Base-by-base conservation (phyloP, 2,329 filamentous ascomycete species). In the Diaporthe longicolla region DNA sequence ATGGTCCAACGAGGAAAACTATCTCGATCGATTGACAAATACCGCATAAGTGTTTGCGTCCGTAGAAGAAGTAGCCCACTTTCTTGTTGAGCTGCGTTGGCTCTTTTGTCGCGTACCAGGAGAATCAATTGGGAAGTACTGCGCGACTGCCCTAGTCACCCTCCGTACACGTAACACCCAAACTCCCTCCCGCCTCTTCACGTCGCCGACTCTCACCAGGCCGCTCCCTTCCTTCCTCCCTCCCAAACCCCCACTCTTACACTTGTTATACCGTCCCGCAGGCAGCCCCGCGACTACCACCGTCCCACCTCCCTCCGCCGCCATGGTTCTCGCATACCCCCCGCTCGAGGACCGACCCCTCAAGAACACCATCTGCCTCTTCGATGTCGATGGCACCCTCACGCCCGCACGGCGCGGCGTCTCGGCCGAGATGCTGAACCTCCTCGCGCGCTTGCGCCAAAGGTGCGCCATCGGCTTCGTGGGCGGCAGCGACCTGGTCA, bases 311-410 rank as follows among this genome's bases (percentile, higher is more conserved):
- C 58, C 63, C 52, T 8, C 48, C 29, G 32, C n/a, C 45, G 37
- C 32, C 78, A 89, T 89, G 87, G 83, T 83, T 76, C 82, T 85
- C 77, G 79, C 82, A 54, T 94, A 92, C 85, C 93, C 95, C 73
- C 90, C 95, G 76, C 91, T 98, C 78, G 90, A 93, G 82, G 89
- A 96, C 80, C 94, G 97, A 78, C 94, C 94, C 57, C 86, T 98
- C 84, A 94, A 95, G 87, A 95, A 97, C 89, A 98, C 96, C 77
- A 94, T 99, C 84, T 92, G 91, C 81, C 93, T 99, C 77, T 99
- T 99, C 85, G 97, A 99, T 85, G 97, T 99, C 75, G 97, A 99
- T 83, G 94, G 91, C 81, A 98, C 97, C 40, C 90, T 99, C 78
- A 97, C 95, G 21, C 93, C 92, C 55, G 92, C 97, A 59, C 92